Base-by-base conservation (phyloP, 176 grass and related monocot species). In the Cocos nucifera region DNA sequence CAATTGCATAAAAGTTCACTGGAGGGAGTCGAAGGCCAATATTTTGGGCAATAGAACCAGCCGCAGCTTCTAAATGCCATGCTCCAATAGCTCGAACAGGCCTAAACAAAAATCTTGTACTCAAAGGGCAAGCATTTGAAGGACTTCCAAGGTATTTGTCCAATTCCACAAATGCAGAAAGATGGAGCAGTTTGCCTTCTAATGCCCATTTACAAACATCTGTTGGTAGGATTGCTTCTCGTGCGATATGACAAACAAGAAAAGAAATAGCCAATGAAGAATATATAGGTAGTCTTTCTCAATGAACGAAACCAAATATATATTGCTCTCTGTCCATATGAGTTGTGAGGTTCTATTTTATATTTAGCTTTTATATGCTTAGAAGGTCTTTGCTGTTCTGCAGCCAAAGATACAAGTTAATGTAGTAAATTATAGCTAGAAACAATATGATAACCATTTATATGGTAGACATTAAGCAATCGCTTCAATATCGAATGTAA, bases 251-350 rank as follows among this genome's bases (percentile, higher is more conserved):
- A 49, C 91, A 95, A 35, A 74, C 78, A 52, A 95, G 48, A 49
- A 90, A 84, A 51, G 70, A 84, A 57, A 95, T 80, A 51, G 86
- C 74, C 51, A 95, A 35, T 44, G 91, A 83, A 58, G 86, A 90
- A 77, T 95, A 95, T 32, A 90, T 17, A 4, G 86, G 91, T 22
- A 95, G 56, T 61, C 78, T 20, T 90, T 66, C 80, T 83, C 71
- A 95, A 54, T 55, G 80, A 79, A 20, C 61, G 86, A 49, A 75
- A 29, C 66, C 83, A 79, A 22, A 73, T 16, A 69, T 77, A 80
- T 59, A 82, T 71, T 53, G 65, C 80, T n/a, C n/a, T n/a, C n/a
- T n/a, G n/a, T n/a, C n/a, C n/a, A n/a, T n/a, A n/a, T n/a, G n/a
- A n/a, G n/a, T n/a, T n/a, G n/a, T n/a, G n/a, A n/a, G n/a, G n/a